Percentiles rank a stretch among this genome's conserved stretches.
These are phyloP conservation scores for Pseudozyma tsukubaensis DNA, from an alignment of 1,284 basidiomycete species.

Conservation along the genomic window DNA sequence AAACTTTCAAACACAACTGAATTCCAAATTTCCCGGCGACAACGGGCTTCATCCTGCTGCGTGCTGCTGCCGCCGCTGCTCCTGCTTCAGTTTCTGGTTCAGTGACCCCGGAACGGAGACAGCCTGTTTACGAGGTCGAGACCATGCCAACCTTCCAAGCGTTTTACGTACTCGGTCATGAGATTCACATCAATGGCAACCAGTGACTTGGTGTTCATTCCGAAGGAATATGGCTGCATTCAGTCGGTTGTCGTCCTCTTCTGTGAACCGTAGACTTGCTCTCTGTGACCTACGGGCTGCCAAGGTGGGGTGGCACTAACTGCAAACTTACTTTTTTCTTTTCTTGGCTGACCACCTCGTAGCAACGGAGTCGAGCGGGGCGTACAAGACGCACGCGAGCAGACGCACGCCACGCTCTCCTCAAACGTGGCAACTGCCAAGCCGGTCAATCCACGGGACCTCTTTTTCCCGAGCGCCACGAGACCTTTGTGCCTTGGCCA, in stretches of 20 bases:
- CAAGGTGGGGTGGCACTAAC: background rate
- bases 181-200: no score
- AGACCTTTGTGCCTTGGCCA: background rate
- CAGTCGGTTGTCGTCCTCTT: no score
- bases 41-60: background rate
- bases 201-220: no score
- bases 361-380: constrained; percentile 3
- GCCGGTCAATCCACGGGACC: background rate
- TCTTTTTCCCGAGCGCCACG: background rate
- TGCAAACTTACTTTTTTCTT: background rate
- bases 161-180: no score
- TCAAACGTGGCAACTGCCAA: constrained; percentile 4
- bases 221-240: no score
- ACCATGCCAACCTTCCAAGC: no score
- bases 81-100: no score
- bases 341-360: background rate
- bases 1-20: constrained; percentile 4
- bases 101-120: no score
- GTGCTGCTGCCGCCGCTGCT: background rate
- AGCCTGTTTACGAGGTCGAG: no score
- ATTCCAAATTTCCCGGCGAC: background rate
- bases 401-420: background rate
- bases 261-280: no score
- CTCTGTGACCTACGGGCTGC: background rate
- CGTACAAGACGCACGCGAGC: background rate